phyloP scores from a whole-genome alignment of 1,139 yeast genomes.

The Kodamaea sp. region DNA sequence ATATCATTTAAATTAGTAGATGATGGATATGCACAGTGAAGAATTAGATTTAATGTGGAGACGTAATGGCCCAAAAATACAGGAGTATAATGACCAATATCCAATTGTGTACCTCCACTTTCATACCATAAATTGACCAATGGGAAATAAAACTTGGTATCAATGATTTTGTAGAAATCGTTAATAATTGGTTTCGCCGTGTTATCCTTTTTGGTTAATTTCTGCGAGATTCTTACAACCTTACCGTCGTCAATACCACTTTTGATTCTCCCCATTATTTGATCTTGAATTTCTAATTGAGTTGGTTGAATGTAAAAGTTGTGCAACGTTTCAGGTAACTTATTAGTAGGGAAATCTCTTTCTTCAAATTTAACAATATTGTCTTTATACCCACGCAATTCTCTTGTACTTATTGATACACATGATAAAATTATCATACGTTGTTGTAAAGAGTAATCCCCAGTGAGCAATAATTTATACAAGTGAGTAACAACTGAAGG shows the following conservation, averaged over 20 bases:
- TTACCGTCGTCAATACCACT: conserved; percentile 35
- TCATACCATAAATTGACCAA: conserved; percentile 54
- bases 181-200: conserved; percentile 16
- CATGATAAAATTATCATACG: conserved; percentile 54
- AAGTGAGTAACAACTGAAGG: conserved; percentile 41
- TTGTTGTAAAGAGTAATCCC: conserved; percentile 66
- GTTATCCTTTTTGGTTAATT: conserved; percentile 20
- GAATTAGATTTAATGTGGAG: conserved; percentile 52
- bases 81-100: conserved; percentile 54
- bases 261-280: conserved; percentile 35
- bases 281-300: conserved; percentile 24
- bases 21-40: conserved; percentile 58
- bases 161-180: conserved; percentile 45
- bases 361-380: conserved; percentile 28
- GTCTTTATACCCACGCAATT: conserved; percentile 56
- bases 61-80: conserved; percentile 56
- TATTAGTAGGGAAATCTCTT: conserved; percentile 36
- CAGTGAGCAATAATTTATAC: conserved; percentile 43
- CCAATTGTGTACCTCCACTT: conserved; percentile 29
- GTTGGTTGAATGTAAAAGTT: conserved; percentile 21
- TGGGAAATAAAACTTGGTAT: conserved; percentile 51
- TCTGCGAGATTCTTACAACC: conserved; percentile 48
- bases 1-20: conserved; percentile 50
- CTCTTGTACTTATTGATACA: conserved; percentile 57
- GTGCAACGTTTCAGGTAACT: conserved; percentile 48